Evolutionary conservation across 2,329 filamentous ascomycete species (phyloP).

Genomic region (Penicillium sp.): DNA sequence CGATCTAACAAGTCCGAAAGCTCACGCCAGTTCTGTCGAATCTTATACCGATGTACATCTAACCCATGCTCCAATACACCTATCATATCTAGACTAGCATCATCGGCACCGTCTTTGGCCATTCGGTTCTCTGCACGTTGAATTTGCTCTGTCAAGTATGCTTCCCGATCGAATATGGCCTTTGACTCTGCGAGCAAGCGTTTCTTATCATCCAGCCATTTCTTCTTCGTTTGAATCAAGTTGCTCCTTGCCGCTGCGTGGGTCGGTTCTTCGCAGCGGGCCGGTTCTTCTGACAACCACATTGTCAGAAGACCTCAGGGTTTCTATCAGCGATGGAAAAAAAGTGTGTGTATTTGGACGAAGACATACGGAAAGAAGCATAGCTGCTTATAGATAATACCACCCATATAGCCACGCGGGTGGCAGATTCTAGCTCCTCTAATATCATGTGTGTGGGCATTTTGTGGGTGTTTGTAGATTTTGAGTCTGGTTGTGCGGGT

Average conservation of each 20-base stretch:
- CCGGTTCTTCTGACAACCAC: not conserved
- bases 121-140: not conserved
- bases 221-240: not conserved
- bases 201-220: not conserved
- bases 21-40: not conserved
- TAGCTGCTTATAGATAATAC: accelerated
- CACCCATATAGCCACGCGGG: too few species aligned
- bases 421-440: not conserved
- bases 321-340: not conserved
- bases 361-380: not conserved
- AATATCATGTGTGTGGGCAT: not conserved
- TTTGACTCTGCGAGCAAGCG: not conserved
- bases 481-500: not conserved
- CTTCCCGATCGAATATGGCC: not conserved
- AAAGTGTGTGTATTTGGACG: not conserved
- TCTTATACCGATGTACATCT: not conserved
- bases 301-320: not conserved
- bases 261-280: too few species aligned
- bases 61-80: too few species aligned
- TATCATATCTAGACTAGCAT: not conserved
- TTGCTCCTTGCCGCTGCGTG: not conserved
- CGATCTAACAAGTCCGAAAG: not conserved
- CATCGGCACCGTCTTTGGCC: not conserved
- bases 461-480: not conserved
- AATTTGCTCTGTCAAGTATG: not conserved